Evolutionary conservation across 805 yeast species (phyloP), one percentile per base, ranked within the genome.

Genomic region (Candida suzukii): DNA sequence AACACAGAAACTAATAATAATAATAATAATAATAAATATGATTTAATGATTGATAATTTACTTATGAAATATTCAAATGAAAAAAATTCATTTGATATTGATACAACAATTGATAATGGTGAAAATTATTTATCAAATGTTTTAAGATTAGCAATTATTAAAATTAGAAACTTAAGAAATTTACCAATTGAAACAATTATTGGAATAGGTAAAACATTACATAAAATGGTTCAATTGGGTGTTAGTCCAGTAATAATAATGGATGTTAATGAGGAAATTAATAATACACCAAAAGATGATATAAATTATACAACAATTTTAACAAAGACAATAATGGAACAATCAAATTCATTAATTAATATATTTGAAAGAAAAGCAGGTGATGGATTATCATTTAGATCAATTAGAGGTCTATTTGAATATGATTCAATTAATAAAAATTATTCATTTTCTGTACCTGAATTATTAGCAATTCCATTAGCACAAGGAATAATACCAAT

Each of bases 191-290:
- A 57, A 2, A 55, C 58, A 4, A 55, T 76, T 54, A 46, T 46
- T 17, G 78, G 79, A 0, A 71, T 83, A 14, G 76, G 79, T 3
- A 68, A 70, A 30, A 80, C 87, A 0, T 58, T 83, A 39, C 63
- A 68, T 25, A 64, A 82, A 41, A 63, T 83, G 54, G 63, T 69
- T 13, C 68, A 71, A 40, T 60, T 84, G 14, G 97, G 97, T 0
- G 76, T 84, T 1, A 75, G 83, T 13, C 95, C 96, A 0, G 63
- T 88, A 0, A 68, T 87, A 28, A 63, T 87, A 2, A 51, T 84
- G 24, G 88, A 80, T 37, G 61, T 65, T 12, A 58, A 57, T 18
- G 49, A 52, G 18, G 48, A 47, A 14, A 9, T 42, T 2, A 22
- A 21, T 6, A 25, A 34, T 19, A 19, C 27, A 12, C 21, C 26